phyloP scores from a whole-genome alignment of 257 asterid genomes.

The Leonotis leonurus region DNA sequence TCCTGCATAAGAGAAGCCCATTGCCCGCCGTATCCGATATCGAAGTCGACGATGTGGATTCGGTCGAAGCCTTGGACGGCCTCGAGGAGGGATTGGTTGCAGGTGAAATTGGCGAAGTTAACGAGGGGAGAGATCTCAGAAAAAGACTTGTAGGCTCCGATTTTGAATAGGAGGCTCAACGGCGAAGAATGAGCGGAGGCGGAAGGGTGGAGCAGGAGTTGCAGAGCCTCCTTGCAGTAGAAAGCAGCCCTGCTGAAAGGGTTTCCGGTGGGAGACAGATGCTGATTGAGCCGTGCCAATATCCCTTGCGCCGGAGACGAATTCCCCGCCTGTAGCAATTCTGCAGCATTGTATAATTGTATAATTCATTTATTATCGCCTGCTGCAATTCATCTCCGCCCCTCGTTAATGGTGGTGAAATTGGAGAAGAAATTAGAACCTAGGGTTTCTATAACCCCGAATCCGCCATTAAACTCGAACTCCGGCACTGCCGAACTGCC shows the following conservation, averaged over 20 bases:
- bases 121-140: constrained; percentile 42
- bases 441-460: constrained; percentile 31
- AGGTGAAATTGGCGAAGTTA: constrained; percentile 40
- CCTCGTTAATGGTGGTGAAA: constrained; percentile 25
- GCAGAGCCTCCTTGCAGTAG: constrained; percentile 78
- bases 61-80: constrained; percentile 29
- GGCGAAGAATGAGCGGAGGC: constrained; percentile 36
- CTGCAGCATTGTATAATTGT: constrained; percentile 76
- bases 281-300: constrained; percentile 99
- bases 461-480: constrained; percentile 42
- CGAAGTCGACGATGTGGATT: constrained; percentile 50
- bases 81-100: constrained; percentile 47
- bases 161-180: constrained; percentile 56
- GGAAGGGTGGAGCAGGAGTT: constrained; percentile 43
- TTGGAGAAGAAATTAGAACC: constrained; percentile 27
- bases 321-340: constrained; percentile 69
- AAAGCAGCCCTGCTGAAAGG: constrained; percentile 88
- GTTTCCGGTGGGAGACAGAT: constrained; percentile 80
- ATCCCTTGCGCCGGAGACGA: constrained; percentile 87
- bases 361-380: constrained; percentile 59
- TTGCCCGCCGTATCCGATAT: constrained; percentile 50
- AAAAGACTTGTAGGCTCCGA: constrained; percentile 75
- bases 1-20: constrained; percentile 61
- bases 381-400: constrained; percentile 50
- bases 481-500: constrained; percentile 37